Percentiles rank a stretch among this genome's conserved stretches.
Conservation (phyloP, 106 monocot species). For the Platanthera zijinensis region DNA sequence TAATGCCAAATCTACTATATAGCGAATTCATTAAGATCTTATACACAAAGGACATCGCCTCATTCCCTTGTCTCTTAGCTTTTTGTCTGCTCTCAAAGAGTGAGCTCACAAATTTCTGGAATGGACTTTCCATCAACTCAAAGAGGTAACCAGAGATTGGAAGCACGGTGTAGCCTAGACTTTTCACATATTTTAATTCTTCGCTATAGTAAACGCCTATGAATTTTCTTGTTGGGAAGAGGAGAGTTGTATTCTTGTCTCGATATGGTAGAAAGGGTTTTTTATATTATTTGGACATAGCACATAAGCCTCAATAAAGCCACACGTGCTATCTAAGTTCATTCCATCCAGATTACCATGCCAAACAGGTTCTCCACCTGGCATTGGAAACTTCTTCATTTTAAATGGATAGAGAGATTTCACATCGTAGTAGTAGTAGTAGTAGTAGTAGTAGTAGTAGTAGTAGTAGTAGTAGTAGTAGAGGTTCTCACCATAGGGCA, state of each 20-base stretch:
- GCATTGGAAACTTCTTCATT: constrained; percentile 11
- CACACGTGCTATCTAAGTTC: constrained; percentile 2
- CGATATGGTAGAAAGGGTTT: no score
- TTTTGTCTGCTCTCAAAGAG: background rate
- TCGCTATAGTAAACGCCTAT: no score
- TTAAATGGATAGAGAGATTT: constrained; percentile 1
- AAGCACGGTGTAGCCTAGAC: no score
- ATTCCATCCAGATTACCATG: background rate
- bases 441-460: no score
- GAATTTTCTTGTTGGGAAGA: no score
- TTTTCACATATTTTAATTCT: no score
- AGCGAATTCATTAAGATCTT: background rate
- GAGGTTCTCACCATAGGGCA: constrained; percentile 11
- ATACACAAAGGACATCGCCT: background rate
- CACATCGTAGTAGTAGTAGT: no score
- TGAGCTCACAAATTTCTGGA: no score
- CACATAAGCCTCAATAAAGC: background rate
- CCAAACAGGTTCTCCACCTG: constrained; percentile 1
- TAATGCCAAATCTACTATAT: constrained; percentile 13
- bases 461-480: no score
- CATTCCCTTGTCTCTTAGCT: constrained; percentile 1
- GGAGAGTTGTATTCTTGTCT: no score
- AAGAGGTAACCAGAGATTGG: no score
- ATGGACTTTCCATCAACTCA: no score
- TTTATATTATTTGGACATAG: background rate